Base-by-base conservation (phyloP, 495 filamentous ascomycete species). In the Penicillium coffeae region DNA sequence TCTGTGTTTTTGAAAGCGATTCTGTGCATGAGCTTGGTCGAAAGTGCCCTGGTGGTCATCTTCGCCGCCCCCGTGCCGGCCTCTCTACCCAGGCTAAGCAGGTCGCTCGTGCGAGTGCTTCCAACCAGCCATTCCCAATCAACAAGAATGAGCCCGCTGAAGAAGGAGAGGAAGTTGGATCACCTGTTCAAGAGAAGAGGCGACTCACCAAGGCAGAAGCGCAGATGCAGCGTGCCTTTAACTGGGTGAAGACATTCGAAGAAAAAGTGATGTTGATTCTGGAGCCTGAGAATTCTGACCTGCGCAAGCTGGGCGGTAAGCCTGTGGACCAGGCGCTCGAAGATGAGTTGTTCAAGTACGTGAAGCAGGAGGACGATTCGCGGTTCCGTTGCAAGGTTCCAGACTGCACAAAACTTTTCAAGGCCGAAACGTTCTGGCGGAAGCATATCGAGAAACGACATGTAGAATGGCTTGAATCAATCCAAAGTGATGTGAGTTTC, bases 221-320 rank as follows among this genome's bases (percentile, higher is more conserved):
- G 58, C 94, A 97, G 68, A 79, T 97, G 22, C 86, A 89, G 60
- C 82, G 94, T 36, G 94, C 93, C 1, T 95, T 90, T 72, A 99
- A 99, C 56, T 97, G 94, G 94, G 95, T 96, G n/a, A 92, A 85
- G 69, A 96, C 91, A 0, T 99, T 95, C 58, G 93, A 99, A 61
- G 93, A 99, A 54, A 99, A 97, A 73, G 76, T 96, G 44, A 73
- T 88, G 62, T 89, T 93, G 63, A 86, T 95, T 34, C 74, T 99
- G 15, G 90, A 97, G 59, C 92, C 92, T 5, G 87, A 95, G 21
- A 82, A 81, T 46, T 88, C 87, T 32, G 89, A 96, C 58, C 71
- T 96, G 41, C 68, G 68, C 59, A 96, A 96, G 67, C 79, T 99
- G 19, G 93, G 94, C 36, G 93, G 93, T 7, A 92, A 87, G 67